phyloP scores from a whole-genome alignment of 2,329 filamentous ascomycete genomes.

The Niveomyces coronatus region DNA sequence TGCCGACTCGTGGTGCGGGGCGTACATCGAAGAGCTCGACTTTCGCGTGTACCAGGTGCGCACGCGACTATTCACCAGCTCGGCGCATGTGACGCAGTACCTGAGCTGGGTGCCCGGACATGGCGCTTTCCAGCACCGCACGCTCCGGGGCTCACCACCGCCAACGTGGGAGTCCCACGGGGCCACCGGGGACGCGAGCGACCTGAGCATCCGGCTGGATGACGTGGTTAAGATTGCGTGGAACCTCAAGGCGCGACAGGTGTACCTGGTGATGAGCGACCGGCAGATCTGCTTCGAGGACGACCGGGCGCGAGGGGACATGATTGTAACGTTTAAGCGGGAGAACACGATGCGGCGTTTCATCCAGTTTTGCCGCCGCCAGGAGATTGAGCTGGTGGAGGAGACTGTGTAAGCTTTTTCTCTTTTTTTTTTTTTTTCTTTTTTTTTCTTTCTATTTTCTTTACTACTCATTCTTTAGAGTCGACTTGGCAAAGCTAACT shows the following conservation, averaged over 20 bases:
- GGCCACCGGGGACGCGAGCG: constrained; percentile 38
- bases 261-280: constrained; percentile 30
- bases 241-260: constrained; percentile 29
- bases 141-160: constrained; percentile 38
- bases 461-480: too few species aligned
- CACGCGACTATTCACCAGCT: constrained; percentile 35
- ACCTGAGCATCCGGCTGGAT: constrained; percentile 37
- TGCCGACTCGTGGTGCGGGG: constrained; percentile 38
- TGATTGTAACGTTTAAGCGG: constrained; percentile 43
- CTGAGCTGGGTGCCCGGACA: constrained; percentile 38
- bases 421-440: neutral
- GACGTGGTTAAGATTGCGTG: constrained; percentile 38
- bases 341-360: constrained; percentile 43
- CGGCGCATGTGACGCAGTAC: constrained; percentile 41
- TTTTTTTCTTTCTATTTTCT: neutral
- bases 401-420: constrained; percentile 27
- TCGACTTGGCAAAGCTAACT: too few species aligned
- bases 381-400: constrained; percentile 31
- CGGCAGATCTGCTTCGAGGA: constrained; percentile 19
- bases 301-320: constrained; percentile 30
- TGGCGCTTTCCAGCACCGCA: constrained; percentile 41
- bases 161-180: constrained; percentile 35
- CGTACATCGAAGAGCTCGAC: constrained; percentile 34
- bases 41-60: constrained; percentile 45
- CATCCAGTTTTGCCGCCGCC: constrained; percentile 34